Evolutionary conservation across 306 rosid species (phyloP), one percentile per base, ranked within the genome.

Genomic region (Fragaria iinumae): DNA sequence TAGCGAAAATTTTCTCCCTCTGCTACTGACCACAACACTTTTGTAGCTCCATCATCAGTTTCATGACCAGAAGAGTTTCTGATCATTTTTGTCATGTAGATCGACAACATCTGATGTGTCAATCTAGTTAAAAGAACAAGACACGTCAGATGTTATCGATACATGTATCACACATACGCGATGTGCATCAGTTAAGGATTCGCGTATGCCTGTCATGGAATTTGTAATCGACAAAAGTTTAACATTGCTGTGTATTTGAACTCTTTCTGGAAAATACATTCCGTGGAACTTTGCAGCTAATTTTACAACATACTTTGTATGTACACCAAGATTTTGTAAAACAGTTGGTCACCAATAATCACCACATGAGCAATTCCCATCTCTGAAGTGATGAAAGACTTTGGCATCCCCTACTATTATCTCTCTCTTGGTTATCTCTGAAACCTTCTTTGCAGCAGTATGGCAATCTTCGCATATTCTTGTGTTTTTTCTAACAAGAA

Each of bases 391-490:
- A 79, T 89, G 90, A 67, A 85, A 84, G 63, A 87, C 80, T 79
- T 86, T 89, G 38, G 83, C 77, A 71, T 89, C 93, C 52, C 90
- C 87, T 3, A 89, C 88, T 18, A 86, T 66, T 36, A 87, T 89
- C 64, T 85, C 87, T 79, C 90, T 84, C 23, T 43, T 67, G 13
- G 84, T 80, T 2, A 79, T 65, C 77, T 65, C 43, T 23, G 91
- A 87, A 49, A 84, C 64, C 81, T 84, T 87, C 88, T 87, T 86
- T 74, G 72, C 68, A 67, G 52, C 76, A n/a, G 23, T 16, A 73
- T 87, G 91, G 43, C 93, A 87, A 75, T 84, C 90, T 80, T 79
- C 80, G 67, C 93, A 89, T 50, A 86, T 80, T 79, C 90, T 87
- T 17, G 79, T 82, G 85, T 87, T 89, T 56, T 87, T 84, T 72